These are phyloP conservation scores for Amphibolis antarctica DNA, from an alignment of 106 monocot species.

Conservation along the genomic window DNA sequence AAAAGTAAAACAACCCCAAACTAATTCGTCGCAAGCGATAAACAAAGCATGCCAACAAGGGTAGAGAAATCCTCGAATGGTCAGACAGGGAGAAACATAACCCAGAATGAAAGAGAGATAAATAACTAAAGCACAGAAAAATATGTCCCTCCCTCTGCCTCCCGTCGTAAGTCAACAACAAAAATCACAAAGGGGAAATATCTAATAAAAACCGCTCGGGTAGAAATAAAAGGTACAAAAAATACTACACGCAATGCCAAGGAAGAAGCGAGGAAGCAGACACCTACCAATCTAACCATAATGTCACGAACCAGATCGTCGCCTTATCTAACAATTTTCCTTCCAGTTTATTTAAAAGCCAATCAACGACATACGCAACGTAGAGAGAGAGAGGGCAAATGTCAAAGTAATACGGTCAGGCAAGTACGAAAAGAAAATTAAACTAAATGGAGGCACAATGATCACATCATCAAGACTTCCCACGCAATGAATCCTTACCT, in stretches of 20 bases:
- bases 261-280: slow-evolving; percentile 1
- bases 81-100: no score
- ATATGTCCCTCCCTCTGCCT: background rate
- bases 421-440: background rate
- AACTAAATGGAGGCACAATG: background rate
- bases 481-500: background rate
- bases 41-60: no score
- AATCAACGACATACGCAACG: no score
- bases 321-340: background rate
- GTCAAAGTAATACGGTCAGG: no score
- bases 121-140: background rate
- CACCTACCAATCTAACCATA: slow-evolving; percentile 1
- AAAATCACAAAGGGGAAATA: background rate
- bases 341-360: background rate
- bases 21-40: no score
- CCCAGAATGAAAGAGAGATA: no score
- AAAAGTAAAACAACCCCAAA: background rate
- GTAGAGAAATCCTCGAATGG: no score
- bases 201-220: background rate
- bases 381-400: background rate
- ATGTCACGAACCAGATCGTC: background rate
- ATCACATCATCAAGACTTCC: background rate
- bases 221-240: background rate
- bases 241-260: background rate
- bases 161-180: background rate